Evolutionary conservation across 306 rosid genomes (phyloP), one percentile per base, ranked within the genome.

Genomic region (Pyrus communis): DNA sequence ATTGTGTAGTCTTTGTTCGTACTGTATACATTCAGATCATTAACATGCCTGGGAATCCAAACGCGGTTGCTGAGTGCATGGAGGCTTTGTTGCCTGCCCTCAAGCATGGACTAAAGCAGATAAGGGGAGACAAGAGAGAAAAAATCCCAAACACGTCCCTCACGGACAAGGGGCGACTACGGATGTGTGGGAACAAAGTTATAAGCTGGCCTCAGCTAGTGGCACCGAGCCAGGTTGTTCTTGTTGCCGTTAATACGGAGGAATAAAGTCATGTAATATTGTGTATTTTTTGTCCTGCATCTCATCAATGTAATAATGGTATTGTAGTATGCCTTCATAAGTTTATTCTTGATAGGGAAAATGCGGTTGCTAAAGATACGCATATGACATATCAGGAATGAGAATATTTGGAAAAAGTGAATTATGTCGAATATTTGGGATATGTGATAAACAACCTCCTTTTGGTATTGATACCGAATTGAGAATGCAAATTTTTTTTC

Each of bases 21-120:
- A 15, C 67, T 30, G 19, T 55, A n/a, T 13, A n/a, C 18, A 25
- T 30, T 63, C 43, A 30, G 68, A 63, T 66, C 96, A 85, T 94
- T 81, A 92, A 94, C 91, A 94, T 94, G 96, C 98, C 97, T 30
- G 97, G 98, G 79, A 94, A 92, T 81, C 97, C 98, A 9, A 91
- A 94, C 75, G 98, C 97, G 11, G 98, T 85, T 79, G 92, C 91
- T 1, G 98, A 94, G 85, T 94, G 98, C 77, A 83, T 92, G 96
- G 97, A 86, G 68, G 92, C 98, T 23, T 86, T 94, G 75, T 79
- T 94, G 82, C 98, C 97, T 0, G 90, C 89, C 78, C 98, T 94
- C 71, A 94, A 90, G 73, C 98, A 91, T 75, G 98, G 91, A 19
- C 64, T 94, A 19, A 94, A 94, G 88, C 98, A 94, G 84, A 75